Percentiles rank a stretch among this genome's conserved stretches.
Evolutionary conservation across 1,139 yeast species (phyloP).

Genomic region (Suhomyces maxii): DNA sequence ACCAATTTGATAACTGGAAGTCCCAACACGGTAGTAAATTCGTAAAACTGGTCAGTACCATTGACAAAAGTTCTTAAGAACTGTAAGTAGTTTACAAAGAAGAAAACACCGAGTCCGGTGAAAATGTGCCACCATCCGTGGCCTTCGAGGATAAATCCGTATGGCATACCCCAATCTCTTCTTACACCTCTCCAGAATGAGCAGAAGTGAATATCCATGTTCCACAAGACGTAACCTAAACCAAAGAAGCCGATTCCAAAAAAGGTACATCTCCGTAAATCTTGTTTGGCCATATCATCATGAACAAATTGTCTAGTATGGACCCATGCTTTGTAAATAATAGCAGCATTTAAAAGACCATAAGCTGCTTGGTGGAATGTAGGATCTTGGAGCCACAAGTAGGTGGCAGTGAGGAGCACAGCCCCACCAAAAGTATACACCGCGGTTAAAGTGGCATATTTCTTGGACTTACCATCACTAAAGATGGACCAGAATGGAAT

Average conservation of each 20-base stretch:
- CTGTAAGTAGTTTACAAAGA: conserved; percentile 65
- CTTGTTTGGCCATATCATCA: conserved; percentile 44
- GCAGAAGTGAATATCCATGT: conserved; percentile 82
- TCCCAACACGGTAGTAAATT: conserved; percentile 46
- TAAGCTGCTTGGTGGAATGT: conserved; percentile 84
- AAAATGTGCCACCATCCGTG: conserved; percentile 99
- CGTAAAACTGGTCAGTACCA: conserved; percentile 51
- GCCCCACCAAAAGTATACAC: conserved; percentile 57
- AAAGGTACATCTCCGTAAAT: conserved; percentile 55
- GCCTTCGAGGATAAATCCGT: conserved; percentile 84
- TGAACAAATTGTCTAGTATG: conserved; percentile 54
- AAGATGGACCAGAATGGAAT: conserved; percentile 91
- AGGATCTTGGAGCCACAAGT: conserved; percentile 72
- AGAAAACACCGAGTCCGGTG: conserved; percentile 71
- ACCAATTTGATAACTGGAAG: conserved; percentile 35
- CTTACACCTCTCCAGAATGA: conserved; percentile 60
- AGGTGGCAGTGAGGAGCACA: conserved; percentile 57
- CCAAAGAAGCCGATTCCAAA: conserved; percentile 66
- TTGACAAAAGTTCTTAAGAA: conserved; percentile 64
- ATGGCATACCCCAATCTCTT: conserved; percentile 75
- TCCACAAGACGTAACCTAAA: conserved; percentile 80
- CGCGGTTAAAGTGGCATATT: conserved; percentile 49
- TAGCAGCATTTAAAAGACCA: conserved; percentile 61
- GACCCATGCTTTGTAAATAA: conserved; percentile 55
- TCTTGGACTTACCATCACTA: conserved; percentile 54